phyloP scores from a whole-genome alignment of 257 asterid genomes.

The Petrea volubilis region DNA sequence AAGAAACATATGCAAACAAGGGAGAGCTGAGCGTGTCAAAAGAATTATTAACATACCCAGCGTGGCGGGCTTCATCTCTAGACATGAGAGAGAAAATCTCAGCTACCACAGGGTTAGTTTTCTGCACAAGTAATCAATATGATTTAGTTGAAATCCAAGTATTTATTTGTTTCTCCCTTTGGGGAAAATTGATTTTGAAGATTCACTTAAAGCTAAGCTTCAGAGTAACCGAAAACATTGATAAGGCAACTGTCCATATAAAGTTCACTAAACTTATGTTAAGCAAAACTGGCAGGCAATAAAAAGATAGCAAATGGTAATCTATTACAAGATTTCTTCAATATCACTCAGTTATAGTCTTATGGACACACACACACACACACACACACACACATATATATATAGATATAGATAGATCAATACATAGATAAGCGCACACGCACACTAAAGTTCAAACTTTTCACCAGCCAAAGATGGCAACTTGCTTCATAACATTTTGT shows the following conservation, averaged over 20 bases:
- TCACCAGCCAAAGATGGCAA: too few relatives aligned
- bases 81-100: slow-evolving; percentile 98
- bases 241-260: not conserved
- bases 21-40: not conserved
- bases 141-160: not conserved
- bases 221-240: not conserved
- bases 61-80: slow-evolving; percentile 94
- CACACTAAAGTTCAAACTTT: too few relatives aligned
- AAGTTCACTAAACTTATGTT: not conserved
- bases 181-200: not conserved
- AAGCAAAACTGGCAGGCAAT: not conserved
- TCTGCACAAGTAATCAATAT: slow-evolving; percentile 48
- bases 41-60: slow-evolving; percentile 57
- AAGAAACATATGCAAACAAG: not conserved
- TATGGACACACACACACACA: too few relatives aligned
- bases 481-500: too few relatives aligned
- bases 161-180: not conserved
- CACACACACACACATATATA: too few relatives aligned
- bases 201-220: not conserved
- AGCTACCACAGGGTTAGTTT: slow-evolving; percentile 92
- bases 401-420: too few relatives aligned
- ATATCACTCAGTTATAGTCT: too few relatives aligned
- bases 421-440: too few relatives aligned
- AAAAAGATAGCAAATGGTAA: not conserved
- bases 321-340: not conserved